Evolutionary conservation across 257 asterid species (phyloP).

Genomic region (Mitragyna speciosa): DNA sequence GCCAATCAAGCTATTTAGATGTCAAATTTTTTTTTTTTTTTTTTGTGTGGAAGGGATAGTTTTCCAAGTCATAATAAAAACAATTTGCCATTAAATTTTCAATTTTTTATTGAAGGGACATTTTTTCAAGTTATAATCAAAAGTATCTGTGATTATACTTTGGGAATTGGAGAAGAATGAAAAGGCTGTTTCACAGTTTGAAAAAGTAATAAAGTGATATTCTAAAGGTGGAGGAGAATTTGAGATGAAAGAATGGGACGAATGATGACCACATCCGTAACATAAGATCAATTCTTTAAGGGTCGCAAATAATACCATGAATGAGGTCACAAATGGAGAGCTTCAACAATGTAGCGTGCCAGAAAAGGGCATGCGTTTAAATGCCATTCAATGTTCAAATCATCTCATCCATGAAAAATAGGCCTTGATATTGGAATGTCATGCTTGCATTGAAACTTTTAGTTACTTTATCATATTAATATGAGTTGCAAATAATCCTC

Average conservation of each 20-base stretch:
- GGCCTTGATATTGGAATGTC: neutral
- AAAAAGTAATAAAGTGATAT: neutral
- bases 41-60: too few relatives aligned
- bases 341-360: neutral
- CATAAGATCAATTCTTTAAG: neutral
- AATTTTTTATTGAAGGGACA: too few relatives aligned
- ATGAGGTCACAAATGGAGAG: neutral
- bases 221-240: neutral
- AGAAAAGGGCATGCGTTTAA: neutral
- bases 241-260: conserved; percentile 7
- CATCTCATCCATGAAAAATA: neutral
- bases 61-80: too few relatives aligned
- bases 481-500: neutral
- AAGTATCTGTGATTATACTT: neutral
- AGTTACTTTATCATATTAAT: neutral
- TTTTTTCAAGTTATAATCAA: too few relatives aligned
- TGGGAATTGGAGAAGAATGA: conserved; percentile 12
- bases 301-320: neutral
- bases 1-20: neutral
- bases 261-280: conserved; percentile 8
- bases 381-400: neutral
- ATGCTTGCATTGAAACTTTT: too few relatives aligned
- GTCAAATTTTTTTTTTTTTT: neutral
- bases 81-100: too few relatives aligned
- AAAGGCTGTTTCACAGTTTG: neutral